Conservation (phyloP, 2,329 filamentous ascomycete genomes). For the Graphiopsis chlorocephala region DNA sequence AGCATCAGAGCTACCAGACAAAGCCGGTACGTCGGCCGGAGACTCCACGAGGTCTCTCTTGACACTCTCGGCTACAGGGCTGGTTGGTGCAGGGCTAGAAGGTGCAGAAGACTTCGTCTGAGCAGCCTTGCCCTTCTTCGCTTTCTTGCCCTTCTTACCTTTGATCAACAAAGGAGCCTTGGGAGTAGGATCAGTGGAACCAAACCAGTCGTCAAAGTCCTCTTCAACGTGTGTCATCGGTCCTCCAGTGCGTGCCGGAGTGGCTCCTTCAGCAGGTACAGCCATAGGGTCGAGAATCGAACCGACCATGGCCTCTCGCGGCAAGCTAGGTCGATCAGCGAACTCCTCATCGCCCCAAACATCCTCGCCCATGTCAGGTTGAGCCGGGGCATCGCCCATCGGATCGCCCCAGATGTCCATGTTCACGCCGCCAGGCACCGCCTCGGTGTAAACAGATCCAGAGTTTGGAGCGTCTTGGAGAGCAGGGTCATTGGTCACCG, state of each 20-base stretch:
- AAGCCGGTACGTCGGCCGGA: background rate
- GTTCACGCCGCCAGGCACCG: background rate
- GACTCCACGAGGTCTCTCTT: background rate
- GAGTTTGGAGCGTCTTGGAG: background rate
- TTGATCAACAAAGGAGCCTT: slow-evolving; percentile 4
- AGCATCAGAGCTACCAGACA: background rate
- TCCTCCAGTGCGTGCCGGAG: slow-evolving; percentile 1
- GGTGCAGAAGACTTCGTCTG: background rate
- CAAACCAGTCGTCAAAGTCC: slow-evolving; percentile 14
- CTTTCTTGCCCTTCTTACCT: slow-evolving; percentile 14
- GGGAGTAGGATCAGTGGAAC: slow-evolving; percentile 12
- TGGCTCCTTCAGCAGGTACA: background rate
- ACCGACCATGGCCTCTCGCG: background rate
- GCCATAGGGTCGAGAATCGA: background rate
- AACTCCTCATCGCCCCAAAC: slow-evolving; percentile 14
- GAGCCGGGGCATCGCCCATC: background rate
- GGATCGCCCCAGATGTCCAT: slow-evolving; percentile 13
- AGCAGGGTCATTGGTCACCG: background rate
- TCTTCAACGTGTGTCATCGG: slow-evolving; percentile 6
- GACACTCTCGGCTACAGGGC: background rate
- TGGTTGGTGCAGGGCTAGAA: background rate
- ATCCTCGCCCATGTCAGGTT: slow-evolving; percentile 4
- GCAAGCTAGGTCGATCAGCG: slow-evolving; percentile 6
- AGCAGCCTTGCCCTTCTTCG: slow-evolving; percentile 8
- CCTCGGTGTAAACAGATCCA: background rate